phyloP scores from a whole-genome alignment of 2,329 filamentous ascomycete genomes.

The Purpureocillium lavendulum region DNA sequence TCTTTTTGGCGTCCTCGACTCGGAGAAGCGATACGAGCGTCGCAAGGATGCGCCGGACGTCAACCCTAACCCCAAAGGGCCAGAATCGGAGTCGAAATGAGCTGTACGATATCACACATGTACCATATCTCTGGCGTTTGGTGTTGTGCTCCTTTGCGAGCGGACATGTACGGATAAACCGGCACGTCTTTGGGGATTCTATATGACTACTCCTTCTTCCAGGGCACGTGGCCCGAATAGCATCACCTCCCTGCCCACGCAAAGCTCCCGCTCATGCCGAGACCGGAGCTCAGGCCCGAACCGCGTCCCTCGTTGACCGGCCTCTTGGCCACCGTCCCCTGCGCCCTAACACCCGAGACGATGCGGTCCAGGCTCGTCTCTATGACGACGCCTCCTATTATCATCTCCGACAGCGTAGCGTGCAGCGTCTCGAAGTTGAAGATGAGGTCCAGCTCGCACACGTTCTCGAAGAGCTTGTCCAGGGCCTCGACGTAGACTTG shows the following conservation, averaged over 20 bases:
- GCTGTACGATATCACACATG: slow-evolving; percentile 13
- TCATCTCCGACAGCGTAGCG: slow-evolving; percentile 85
- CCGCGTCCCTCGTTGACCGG: slow-evolving; percentile 62
- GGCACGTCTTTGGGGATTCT: slow-evolving; percentile 9
- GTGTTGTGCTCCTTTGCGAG: slow-evolving; percentile 16
- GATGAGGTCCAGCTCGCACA: slow-evolving; percentile 95
- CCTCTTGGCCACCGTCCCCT: slow-evolving; percentile 70
- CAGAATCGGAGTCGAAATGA: slow-evolving; percentile 16
- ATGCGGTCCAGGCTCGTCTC: slow-evolving; percentile 88
- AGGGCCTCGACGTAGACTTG: slow-evolving; percentile 97
- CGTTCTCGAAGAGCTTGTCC: slow-evolving; percentile 93
- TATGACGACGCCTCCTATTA: slow-evolving; percentile 88
- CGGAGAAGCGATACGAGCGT: slow-evolving; percentile 33
- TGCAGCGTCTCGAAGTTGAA: slow-evolving; percentile 99
- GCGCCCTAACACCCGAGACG: slow-evolving; percentile 71
- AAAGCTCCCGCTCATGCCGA: slow-evolving; percentile 51
- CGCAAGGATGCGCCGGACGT: slow-evolving; percentile 27
- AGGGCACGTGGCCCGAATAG: slow-evolving; percentile 1
- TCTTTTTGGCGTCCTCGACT: slow-evolving; percentile 30
- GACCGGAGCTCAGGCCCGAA: slow-evolving; percentile 36
- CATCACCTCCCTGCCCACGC: slow-evolving; percentile 39
- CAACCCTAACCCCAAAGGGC: slow-evolving; percentile 13
- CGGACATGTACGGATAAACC: slow-evolving; percentile 13
- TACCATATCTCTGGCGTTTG: slow-evolving; percentile 16
- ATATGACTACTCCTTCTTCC: slow-evolving; percentile 8